Base-by-base conservation (phyloP, 1,284 basidiomycete species). In the Boletus semigastroideus region DNA sequence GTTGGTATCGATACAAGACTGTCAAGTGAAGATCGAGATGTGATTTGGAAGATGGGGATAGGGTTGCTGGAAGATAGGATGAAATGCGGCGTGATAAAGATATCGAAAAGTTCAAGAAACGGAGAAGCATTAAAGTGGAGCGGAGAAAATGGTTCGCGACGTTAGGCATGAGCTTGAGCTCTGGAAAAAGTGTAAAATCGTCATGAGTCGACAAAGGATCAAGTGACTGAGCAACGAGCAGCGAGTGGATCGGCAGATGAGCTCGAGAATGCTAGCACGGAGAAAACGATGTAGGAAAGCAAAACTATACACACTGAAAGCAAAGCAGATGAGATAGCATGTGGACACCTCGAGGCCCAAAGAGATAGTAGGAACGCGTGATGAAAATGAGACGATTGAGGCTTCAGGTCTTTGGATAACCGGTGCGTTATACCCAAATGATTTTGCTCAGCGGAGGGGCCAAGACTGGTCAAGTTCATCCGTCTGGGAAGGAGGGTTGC, bases 281-380 rank as follows among this genome's bases (percentile, higher is more conserved):
- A 49, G 46, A 62, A 57, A 62, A 47, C 55, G 28, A 49, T 33
- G 34, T 31, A 9, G 44, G 45, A 12, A 45, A 46, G 37, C 49
- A 44, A 57, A 54, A 48, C 34, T 65, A 64, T 65, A 31, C 44
- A 64, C 63, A 64, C 5, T 44, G 51, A 62, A 65, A 62, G 46
- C 54, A 52, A n/a, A 55, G 42, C 40, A 16, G 42, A 62, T 25
- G 43, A 46, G 31, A 60, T 12, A 42, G 33, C 57, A 49, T 16
- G 27, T 33, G 17, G 34, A 50, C 27, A 20, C 41, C 52, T 42
- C 52, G 49, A 45, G 37, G 52, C 30, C 46, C 43, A n/a, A 43
- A 41, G 12, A 28, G 46, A 51, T 36, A 49, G 45, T 14, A 17
- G n/a, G 34, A 36, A 46, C 38, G 8, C 25, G 44, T 16, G 9